Evolutionary conservation across 2,329 filamentous ascomycete species (phyloP), one percentile per base, ranked within the genome.

Genomic region (Monosporascus sp.): DNA sequence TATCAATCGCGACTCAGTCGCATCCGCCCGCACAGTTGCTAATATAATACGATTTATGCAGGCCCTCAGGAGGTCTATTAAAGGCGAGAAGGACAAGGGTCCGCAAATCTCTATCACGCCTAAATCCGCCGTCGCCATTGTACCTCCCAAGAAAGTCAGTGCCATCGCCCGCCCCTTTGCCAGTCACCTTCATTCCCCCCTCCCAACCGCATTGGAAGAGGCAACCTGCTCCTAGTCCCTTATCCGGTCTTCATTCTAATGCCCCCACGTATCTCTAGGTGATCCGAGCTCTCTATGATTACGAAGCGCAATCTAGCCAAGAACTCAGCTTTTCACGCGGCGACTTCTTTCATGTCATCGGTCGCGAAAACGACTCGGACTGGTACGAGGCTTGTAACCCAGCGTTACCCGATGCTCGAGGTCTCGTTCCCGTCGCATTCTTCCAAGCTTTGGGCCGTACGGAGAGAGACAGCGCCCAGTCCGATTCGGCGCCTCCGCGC

Each of bases 361-460:
- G 89, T 65, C 88, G 93, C 71, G 94, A 97, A 75, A 87, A 97
- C 77, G 93, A 97, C 70, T 76, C 78, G 41, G 90, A 97, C 69
- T 99, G 94, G 93, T 99, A 97, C 79, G 94, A 97, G 74, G 94
- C 93, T 52, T 97, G 91, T 79, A 99, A 99, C 69, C 94, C 94
- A 56, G 83, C 89, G 49, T 79, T 96, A 60, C 90, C 89, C 65
- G 88, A 88, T 72, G 90, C 90, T 49, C 86, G 91, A 61, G 94
- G 94, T 57, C 81, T 99, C 56, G 94, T 99, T 45, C 94, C 94
- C 7, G 94, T 97, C 54, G 84, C 87, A 54, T 97, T 91, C 74
- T 99, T 99, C 72, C 91, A 97, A 71, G 83, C 87, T 39, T 82
- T 99, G 48, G 92, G 91, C 59, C 93, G 94, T 74, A 96, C 89